A percentile compares a stretch with the other conserved stretches of the same genome.
phyloP scores from a whole-genome alignment of 2,329 filamentous ascomycete genomes.

The Paracamarosporium sp. region DNA sequence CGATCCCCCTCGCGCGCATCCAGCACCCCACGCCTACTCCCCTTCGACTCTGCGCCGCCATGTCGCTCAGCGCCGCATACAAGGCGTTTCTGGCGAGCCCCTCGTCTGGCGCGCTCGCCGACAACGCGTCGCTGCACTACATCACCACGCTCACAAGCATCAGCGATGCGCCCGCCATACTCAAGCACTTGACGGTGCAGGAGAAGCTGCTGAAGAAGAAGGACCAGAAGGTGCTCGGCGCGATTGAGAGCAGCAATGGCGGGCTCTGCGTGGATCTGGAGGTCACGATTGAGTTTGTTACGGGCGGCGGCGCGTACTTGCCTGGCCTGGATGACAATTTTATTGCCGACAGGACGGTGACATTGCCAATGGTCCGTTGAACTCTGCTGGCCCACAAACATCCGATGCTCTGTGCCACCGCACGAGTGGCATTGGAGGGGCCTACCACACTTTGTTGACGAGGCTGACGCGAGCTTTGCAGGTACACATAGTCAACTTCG shows the following conservation, averaged over 20 bases:
- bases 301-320: constrained; percentile 83
- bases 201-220: constrained; percentile 81
- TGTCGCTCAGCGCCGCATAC: constrained; percentile 50
- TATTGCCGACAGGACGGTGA: constrained; percentile 79
- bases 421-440: not conserved
- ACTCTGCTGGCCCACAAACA: not conserved
- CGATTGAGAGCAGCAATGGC: constrained; percentile 73
- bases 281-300: constrained; percentile 81
- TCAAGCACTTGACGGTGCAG: constrained; percentile 79
- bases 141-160: constrained; percentile 84
- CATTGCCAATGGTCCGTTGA: constrained; percentile 77
- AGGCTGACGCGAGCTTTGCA: constrained; percentile 24
- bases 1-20: not conserved
- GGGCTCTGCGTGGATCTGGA: constrained; percentile 78
- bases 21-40: not conserved
- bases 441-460: not conserved
- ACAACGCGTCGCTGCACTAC: constrained; percentile 69
- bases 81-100: constrained; percentile 54
- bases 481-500: constrained; percentile 84
- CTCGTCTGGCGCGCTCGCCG: constrained; percentile 50
- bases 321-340: constrained; percentile 95
- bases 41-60: constrained; percentile 29
- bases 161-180: constrained; percentile 73
- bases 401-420: not conserved
- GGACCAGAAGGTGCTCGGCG: constrained; percentile 75